Percentiles rank a stretch among this genome's conserved stretches.
Conservation (phyloP, 768 basidiomycete genomes). For the Serendipita indica region DNA sequence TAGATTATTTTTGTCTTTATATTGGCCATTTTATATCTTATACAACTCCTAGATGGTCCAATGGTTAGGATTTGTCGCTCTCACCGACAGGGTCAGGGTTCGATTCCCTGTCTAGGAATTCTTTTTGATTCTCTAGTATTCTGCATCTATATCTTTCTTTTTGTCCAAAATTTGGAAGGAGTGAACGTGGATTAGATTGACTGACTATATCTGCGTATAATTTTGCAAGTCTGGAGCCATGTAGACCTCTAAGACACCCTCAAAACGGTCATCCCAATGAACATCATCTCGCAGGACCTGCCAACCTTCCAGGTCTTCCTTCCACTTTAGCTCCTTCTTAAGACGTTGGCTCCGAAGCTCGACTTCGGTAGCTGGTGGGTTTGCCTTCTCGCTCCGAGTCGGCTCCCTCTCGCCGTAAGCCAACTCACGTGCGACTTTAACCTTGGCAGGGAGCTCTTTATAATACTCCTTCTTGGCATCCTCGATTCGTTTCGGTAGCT, state of each 20-base stretch:
- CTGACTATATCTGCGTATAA: no score
- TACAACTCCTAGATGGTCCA: neutral
- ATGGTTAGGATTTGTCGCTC: slow-evolving; percentile 9
- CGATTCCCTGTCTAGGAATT: slow-evolving; percentile 6
- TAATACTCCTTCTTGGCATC: slow-evolving; percentile 68
- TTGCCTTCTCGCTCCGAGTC: slow-evolving; percentile 66
- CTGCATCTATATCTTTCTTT: no score
- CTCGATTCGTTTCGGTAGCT: slow-evolving; percentile 41
- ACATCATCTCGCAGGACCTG: slow-evolving; percentile 55
- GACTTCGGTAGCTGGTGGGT: slow-evolving; percentile 76
- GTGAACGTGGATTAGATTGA: no score
- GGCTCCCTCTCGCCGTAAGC: slow-evolving; percentile 60
- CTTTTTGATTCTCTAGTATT: no score
- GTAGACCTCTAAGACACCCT: slow-evolving; percentile 45
- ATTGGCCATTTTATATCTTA: no score
- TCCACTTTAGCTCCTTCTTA: slow-evolving; percentile 82
- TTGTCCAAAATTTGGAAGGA: no score
- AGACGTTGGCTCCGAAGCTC: slow-evolving; percentile 77
- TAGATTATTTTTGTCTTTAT: no score
- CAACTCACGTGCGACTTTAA: slow-evolving; percentile 60
- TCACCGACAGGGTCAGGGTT: slow-evolving; percentile 9
- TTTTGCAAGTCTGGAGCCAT: no score
- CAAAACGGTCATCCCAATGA: slow-evolving; percentile 66
- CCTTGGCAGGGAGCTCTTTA: slow-evolving; percentile 44
- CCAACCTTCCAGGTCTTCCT: slow-evolving; percentile 66